phyloP scores from a whole-genome alignment of 2,329 filamentous ascomycete species.

The Aspergillus japonicus region DNA sequence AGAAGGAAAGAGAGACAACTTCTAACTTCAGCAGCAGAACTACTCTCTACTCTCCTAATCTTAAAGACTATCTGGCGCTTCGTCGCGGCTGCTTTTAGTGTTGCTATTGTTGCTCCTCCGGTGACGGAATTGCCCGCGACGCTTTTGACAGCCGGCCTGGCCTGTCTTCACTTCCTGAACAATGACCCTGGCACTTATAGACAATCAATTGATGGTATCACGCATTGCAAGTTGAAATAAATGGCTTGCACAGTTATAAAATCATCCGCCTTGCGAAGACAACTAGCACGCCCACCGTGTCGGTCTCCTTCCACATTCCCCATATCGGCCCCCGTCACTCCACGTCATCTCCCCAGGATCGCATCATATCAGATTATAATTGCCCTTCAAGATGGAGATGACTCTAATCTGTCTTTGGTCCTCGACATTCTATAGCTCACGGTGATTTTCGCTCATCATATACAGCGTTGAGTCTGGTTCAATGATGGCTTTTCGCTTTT shows the following conservation, averaged over 20 bases:
- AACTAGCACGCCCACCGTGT: background rate
- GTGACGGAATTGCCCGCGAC: conserved; percentile 7
- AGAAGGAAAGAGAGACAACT: background rate
- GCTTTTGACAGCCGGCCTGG: background rate
- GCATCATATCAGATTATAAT: background rate
- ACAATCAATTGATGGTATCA: too few species aligned
- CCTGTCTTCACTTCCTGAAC: background rate
- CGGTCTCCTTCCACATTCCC: background rate
- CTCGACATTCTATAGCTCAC: background rate
- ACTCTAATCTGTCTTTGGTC: background rate
- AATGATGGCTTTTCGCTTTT: background rate
- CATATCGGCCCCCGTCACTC: background rate
- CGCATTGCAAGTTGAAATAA: too few species aligned
- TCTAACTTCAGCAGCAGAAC: too few species aligned
- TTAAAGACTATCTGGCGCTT: conserved; percentile 16
- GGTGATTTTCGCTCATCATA: background rate
- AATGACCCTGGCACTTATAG: background rate
- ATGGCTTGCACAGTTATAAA: background rate
- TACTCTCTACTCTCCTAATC: too few species aligned
- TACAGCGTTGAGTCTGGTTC: background rate
- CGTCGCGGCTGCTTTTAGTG: conserved; percentile 11
- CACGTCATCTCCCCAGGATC: background rate
- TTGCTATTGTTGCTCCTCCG: conserved; percentile 10
- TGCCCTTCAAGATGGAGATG: background rate
- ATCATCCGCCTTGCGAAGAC: background rate